Percentiles rank a stretch among this genome's conserved stretches.
Evolutionary conservation across 768 basidiomycete genomes (phyloP).

Genomic region (Suillus spraguei): DNA sequence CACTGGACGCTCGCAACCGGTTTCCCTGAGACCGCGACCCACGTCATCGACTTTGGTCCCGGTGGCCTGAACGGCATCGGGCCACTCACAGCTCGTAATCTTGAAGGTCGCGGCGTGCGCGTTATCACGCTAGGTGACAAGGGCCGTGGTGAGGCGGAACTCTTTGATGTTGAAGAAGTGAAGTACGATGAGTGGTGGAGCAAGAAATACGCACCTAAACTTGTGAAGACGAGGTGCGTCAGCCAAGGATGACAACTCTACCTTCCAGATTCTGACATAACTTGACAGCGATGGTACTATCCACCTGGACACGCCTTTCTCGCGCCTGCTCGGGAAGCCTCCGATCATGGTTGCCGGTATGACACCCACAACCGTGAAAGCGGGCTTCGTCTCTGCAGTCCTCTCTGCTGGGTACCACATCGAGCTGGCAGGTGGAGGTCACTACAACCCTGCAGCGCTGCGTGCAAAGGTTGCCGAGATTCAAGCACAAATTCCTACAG

Average conservation of each 20-base stretch:
- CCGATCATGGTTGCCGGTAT: slow-evolving; percentile 99
- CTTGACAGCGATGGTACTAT: slow-evolving; percentile 79
- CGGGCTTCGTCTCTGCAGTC: slow-evolving; percentile 92
- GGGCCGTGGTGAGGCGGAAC: slow-evolving; percentile 84
- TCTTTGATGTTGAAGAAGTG: slow-evolving; percentile 68
- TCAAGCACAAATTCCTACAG: slow-evolving; percentile 78
- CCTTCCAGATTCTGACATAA: slow-evolving; percentile 18
- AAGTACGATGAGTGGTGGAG: slow-evolving; percentile 89
- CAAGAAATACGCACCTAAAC: slow-evolving; percentile 80
- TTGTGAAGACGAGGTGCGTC: slow-evolving; percentile 86
- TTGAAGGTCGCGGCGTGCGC: slow-evolving; percentile 92
- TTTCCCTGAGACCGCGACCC: slow-evolving; percentile 90
- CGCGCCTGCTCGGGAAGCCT: slow-evolving; percentile 92
- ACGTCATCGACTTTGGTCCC: slow-evolving; percentile 95
- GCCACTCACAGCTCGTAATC: slow-evolving; percentile 83
- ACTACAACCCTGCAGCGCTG: slow-evolving; percentile 90
- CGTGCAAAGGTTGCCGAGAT: slow-evolving; percentile 94
- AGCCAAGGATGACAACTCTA: neutral
- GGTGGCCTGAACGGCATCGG: slow-evolving; percentile 95
- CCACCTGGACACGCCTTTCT: slow-evolving; percentile 95
- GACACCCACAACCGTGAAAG: slow-evolving; percentile 97
- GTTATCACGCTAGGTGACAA: slow-evolving; percentile 91
- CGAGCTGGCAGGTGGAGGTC: slow-evolving; percentile 97
- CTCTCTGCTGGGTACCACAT: slow-evolving; percentile 94
- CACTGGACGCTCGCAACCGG: slow-evolving; percentile 91